Evolutionary conservation across 176 grass and related monocot species (phyloP).

Genomic region (Musa beccarii): DNA sequence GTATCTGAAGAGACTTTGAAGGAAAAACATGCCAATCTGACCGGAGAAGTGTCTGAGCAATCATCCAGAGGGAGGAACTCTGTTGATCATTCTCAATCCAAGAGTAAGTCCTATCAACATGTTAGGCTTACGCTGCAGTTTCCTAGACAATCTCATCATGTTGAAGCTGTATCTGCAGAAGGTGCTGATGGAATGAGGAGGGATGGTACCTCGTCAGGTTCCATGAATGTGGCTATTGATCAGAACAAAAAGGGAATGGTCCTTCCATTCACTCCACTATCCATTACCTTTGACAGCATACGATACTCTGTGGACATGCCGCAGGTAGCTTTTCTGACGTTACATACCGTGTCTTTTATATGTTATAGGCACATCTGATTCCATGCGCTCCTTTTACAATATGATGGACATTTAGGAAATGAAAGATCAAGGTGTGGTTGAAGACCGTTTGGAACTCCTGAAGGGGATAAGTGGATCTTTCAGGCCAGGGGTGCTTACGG

Average conservation of each 20-base stretch:
- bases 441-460: constrained; percentile 62
- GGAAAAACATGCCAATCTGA: constrained; percentile 57
- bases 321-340: constrained; percentile 34
- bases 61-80: constrained; percentile 31
- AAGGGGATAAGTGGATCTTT: constrained; percentile 85
- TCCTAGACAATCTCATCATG: not conserved
- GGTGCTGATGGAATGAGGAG: not conserved
- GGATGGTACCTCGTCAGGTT: constrained; percentile 20
- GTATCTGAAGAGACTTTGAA: constrained; percentile 72
- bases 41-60: constrained; percentile 35
- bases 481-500: constrained; percentile 83
- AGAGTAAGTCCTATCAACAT: not conserved
- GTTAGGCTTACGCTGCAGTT: not conserved
- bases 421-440: constrained; percentile 61
- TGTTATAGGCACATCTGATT: not conserved
- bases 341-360: not conserved
- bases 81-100: constrained; percentile 27
- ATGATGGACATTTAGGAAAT: constrained; percentile 54
- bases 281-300: constrained; percentile 63
- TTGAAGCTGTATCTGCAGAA: constrained; percentile 3
- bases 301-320: constrained; percentile 97
- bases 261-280: constrained; percentile 77
- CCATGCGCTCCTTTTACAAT: not conserved
- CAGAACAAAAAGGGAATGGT: constrained; percentile 63
- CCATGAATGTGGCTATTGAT: constrained; percentile 27